Conservation (phyloP, 139 green algal genomes). For the Closterium sp. region DNA sequence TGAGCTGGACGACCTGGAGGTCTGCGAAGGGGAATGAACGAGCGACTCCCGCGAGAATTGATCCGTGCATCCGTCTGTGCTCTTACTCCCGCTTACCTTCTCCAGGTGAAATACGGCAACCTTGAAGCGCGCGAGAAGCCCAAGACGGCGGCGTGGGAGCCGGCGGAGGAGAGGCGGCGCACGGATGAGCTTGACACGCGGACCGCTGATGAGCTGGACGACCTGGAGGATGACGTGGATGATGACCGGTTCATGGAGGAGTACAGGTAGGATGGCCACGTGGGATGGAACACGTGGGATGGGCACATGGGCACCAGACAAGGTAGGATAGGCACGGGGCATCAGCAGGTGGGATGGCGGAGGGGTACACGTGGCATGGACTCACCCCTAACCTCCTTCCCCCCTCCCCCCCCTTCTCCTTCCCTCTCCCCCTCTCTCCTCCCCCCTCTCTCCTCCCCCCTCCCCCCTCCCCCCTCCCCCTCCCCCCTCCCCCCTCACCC, state of each 20-base stretch:
- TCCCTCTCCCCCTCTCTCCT: too few species aligned
- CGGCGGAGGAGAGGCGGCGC: background rate
- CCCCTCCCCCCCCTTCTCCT: too few species aligned
- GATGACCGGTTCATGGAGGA: constrained; percentile 50
- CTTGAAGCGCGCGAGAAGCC: constrained; percentile 19
- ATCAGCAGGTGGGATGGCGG: background rate
- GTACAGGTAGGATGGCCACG: constrained; percentile 40
- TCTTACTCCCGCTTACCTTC: too few species aligned
- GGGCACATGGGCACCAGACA: background rate
- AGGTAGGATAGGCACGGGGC: background rate
- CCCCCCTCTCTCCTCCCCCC: background rate
- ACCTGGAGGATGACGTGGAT: constrained; percentile 45
- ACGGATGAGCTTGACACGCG: constrained; percentile 21
- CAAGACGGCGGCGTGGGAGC: constrained; percentile 30
- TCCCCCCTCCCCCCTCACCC: too few species aligned
- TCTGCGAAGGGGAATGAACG: too few species aligned
- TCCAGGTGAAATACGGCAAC: constrained; percentile 43
- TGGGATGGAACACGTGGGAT: constrained; percentile 1
- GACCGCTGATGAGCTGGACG: constrained; percentile 48
- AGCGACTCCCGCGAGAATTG: too few species aligned
- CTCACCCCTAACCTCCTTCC: too few species aligned
- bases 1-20: too few species aligned
- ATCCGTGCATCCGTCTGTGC: too few species aligned
- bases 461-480: too few species aligned
- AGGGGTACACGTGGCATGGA: background rate